Base-by-base conservation (phyloP, 306 rosid species). In the Glycine soja region DNA sequence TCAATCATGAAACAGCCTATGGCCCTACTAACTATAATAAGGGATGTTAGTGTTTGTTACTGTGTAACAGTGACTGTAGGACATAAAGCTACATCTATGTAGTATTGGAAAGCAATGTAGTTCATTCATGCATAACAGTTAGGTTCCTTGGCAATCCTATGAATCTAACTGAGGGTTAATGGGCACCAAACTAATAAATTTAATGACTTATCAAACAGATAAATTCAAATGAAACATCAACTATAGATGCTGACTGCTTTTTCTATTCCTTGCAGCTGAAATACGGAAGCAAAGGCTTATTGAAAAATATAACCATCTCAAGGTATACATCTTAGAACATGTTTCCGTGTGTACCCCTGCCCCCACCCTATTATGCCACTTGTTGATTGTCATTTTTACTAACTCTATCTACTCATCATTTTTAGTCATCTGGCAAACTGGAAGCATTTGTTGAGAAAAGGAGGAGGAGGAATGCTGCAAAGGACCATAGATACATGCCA, bases 381-480 rank as follows among this genome's bases (percentile, higher is more conserved):
- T 56, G 19, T 62, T 34, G 15, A 42, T 46, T 70, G 13, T 46
- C 12, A 58, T 57, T 67, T 67, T 14, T 8, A 8, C 72, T 78
- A 65, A 75, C 66, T 81, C 24, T 24, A 2, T 74, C 53, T 16
- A 6, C 56, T n/a, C 15, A 56, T 71, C 54, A 58, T 81, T 77
- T 73, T 77, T 83, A 91, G 97, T 78, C 87, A 8, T 72, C 97
- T 81, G 97, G 97, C 52, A 91, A 91, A 86, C 97, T 95, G 16
- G 92, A 89, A 61, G 32, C 92, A 51, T 95, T 78, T 72, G 62
- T 95, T 46, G 92, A 90, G 87, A 93, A 89, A 79, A 89, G 81
- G 88, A 88, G 97, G 85, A 88, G 77, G 89, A 95, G 91, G 85
- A 95, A 95, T 86, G 95, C 97, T 50, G 83, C 97, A 3, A 95